Base-by-base conservation (phyloP, 345 rosid species). In the Populus simonii region DNA sequence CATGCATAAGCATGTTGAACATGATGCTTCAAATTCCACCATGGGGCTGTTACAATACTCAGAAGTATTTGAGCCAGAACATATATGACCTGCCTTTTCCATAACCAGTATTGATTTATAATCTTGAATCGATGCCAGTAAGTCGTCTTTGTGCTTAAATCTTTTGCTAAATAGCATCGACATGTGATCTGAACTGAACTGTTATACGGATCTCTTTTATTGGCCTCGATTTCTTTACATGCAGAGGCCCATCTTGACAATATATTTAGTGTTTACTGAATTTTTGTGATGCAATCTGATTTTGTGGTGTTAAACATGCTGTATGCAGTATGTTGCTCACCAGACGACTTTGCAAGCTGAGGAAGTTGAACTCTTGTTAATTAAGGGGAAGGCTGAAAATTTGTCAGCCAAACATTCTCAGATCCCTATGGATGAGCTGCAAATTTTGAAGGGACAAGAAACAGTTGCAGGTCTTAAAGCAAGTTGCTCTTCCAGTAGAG, bases 371-470 rank as follows among this genome's bases (percentile, higher is more conserved):
- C 68, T 81, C 11, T 7, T 76, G 17, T 51, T 81, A 33, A 53
- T 76, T 22, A 73, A 73, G n/a, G 73, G 81, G 76, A 47, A 57
- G 68, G 69, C 69, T 31, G 78, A 68, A 43, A 73, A 80, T 76
- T 36, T 73, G 53, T 67, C 80, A 38, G 55, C 75, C 47, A 71
- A 73, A 71, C 79, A 69, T 75, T 84, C 82, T 69, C 79, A 84
- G 62, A 73, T 68, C 67, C 81, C 76, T 4, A 81, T 68, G 78
- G 83, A 74, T 38, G 80, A 78, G 76, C 83, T 89, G 84, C 89
- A 84, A 80, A 83, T 81, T 85, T 82, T 93, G 80, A 88, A 86
- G 76, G 88, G 80, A 74, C 83, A 88, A 72, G 93, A 89, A 73
- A 87, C 89, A 72, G 71, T 88, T 76, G 84, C 84, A 16, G 81